These are phyloP conservation scores for Rhizophagus clarus DNA, from an alignment of 192 early-diverging fungal genomes.

Conservation along the genomic window DNA sequence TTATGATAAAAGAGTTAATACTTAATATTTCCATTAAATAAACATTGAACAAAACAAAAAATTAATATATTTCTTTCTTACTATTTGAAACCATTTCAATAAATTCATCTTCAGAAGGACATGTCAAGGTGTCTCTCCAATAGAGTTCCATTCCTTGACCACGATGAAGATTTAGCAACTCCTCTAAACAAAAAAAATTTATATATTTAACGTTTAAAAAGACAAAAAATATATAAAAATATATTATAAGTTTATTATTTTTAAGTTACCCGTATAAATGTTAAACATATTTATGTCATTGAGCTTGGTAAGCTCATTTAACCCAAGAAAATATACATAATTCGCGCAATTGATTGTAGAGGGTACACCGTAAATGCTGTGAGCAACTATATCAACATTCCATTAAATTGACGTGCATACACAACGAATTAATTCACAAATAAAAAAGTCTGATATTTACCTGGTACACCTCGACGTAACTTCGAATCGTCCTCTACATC, in stretches of 20 bases:
- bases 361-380: slow-evolving; percentile 93
- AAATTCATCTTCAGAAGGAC: slow-evolving; percentile 92
- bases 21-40: not conserved
- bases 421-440: not conserved
- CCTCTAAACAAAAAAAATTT: slow-evolving; percentile 51
- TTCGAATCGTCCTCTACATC: slow-evolving; percentile 95
- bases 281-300: slow-evolving; percentile 68
- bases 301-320: slow-evolving; percentile 73
- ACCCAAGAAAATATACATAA: slow-evolving; percentile 94
- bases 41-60: not conserved
- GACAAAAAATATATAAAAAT: too few relatives aligned
- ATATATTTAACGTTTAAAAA: not conserved
- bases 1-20: not conserved
- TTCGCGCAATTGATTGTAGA: slow-evolving; percentile 96
- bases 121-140: slow-evolving; percentile 89
- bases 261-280: slow-evolving; percentile 73
- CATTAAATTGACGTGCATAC: not conserved
- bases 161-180: slow-evolving; percentile 87
- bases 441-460: slow-evolving; percentile 34
- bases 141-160: slow-evolving; percentile 99
- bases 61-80: slow-evolving; percentile 40
- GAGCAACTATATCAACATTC: slow-evolving; percentile 63
- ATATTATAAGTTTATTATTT: not conserved
- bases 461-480: slow-evolving; percentile 83
- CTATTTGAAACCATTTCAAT: slow-evolving; percentile 95